Evolutionary conservation across 805 yeast genomes (phyloP).

Genomic region (Yarrowia porcina): DNA sequence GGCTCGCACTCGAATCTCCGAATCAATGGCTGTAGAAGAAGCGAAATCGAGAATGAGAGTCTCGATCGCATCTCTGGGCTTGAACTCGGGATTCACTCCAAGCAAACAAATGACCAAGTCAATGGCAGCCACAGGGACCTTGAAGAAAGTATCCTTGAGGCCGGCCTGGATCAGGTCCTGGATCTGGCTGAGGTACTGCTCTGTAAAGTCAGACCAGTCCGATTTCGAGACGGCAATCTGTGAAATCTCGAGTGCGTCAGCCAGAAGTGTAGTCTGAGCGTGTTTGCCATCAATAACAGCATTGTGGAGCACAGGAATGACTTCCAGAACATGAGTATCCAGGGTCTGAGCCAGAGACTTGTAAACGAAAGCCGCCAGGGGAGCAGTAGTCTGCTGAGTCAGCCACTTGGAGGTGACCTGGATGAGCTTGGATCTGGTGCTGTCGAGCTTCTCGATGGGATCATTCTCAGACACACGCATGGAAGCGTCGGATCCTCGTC

Average conservation of each 20-base stretch:
- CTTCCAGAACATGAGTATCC: conserved; percentile 27
- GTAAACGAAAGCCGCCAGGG: conserved; percentile 27
- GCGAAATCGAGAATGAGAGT: conserved; percentile 40
- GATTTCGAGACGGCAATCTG: conserved; percentile 5
- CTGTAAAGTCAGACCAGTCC: background rate
- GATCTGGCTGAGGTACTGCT: background rate
- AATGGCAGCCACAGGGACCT: conserved; percentile 31
- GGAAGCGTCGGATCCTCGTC: conserved; percentile 35
- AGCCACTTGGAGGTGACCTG: conserved; percentile 26
- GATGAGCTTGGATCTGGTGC: conserved; percentile 20
- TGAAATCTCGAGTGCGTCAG: conserved; percentile 1
- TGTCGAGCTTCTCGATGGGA: conserved; percentile 28
- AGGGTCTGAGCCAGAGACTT: conserved; percentile 12
- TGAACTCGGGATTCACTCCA: background rate
- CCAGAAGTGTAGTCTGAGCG: background rate
- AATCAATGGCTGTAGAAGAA: conserved; percentile 38
- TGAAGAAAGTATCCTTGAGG: conserved; percentile 40
- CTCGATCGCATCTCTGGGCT: conserved; percentile 29
- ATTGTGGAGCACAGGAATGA: conserved; percentile 29
- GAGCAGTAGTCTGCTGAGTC: conserved; percentile 22
- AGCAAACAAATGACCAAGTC: background rate
- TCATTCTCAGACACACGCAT: conserved; percentile 32
- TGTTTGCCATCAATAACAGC: background rate
- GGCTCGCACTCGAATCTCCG: conserved; percentile 42
- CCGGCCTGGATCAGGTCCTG: conserved; percentile 37